Evolutionary conservation across 768 basidiomycete species (phyloP).

Genomic region (Auriscalpium orientale): DNA sequence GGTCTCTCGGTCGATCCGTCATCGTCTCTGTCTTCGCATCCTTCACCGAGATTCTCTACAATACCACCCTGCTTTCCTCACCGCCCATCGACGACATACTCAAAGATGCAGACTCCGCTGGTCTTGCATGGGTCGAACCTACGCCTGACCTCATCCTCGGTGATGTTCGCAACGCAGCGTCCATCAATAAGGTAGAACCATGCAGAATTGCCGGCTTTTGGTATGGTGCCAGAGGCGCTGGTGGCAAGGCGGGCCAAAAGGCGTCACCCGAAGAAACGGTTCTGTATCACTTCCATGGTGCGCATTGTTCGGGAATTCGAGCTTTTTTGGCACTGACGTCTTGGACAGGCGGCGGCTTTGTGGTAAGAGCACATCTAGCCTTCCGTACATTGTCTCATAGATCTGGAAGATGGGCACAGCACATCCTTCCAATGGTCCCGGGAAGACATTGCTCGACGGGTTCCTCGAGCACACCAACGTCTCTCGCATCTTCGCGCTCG

Average conservation of each 20-base stretch:
- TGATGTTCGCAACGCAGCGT: conserved; percentile 20
- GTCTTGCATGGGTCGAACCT: conserved; percentile 18
- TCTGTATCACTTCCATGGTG: too few species aligned
- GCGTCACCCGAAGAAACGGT: too few species aligned
- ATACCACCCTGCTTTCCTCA: conserved; percentile 6
- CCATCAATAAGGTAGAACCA: conserved; percentile 16
- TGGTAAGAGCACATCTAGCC: too few species aligned
- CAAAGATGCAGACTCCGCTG: conserved; percentile 2
- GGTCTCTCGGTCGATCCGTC: conserved; percentile 10
- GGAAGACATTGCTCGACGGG: too few species aligned
- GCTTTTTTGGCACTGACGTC: too few species aligned
- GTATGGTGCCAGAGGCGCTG: not conserved
- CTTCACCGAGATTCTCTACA: conserved; percentile 3
- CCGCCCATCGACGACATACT: not conserved
- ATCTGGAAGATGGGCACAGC: too few species aligned
- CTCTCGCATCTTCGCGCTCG: not conserved
- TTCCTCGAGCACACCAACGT: not conserved
- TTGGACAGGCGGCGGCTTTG: too few species aligned
- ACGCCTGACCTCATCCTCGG: conserved; percentile 17
- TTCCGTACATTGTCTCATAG: too few species aligned
- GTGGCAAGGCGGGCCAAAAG: too few species aligned
- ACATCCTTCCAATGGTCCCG: too few species aligned
- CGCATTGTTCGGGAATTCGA: too few species aligned
- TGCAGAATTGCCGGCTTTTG: conserved; percentile 20
- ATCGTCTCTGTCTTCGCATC: conserved; percentile 12